Evolutionary conservation across 352 stramenopile genomes (phyloP), one percentile per base, ranked within the genome.

Genomic region (Pythium phragmiticola): DNA sequence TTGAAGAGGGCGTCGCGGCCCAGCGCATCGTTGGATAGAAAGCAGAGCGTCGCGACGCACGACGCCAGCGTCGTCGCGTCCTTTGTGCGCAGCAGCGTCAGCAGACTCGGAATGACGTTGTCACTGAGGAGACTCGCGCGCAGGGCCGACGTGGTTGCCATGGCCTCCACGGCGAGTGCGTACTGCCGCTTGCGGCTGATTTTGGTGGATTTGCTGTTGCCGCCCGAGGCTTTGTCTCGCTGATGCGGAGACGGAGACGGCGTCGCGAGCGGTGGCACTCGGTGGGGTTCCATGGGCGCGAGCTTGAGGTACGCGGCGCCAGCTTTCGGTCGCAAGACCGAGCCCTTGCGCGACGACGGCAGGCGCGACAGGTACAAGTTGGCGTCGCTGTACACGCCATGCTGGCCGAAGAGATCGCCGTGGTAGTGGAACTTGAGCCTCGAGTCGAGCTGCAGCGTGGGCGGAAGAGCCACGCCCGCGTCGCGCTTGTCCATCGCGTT

Each of bases 341-440:
- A 65, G 0, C 52, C 45, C 46, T 87, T 88, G 17, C 75, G 70
- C 42, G 78, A 83, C 3, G 75, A 73, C 8, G 81, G 76, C 11
- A 92, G 50, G 3, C 83, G 76, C 17, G 83, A 92, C 70, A 92
- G 85, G 67, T 92, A 92, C 19, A 92, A 55, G 28, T 72, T 74
- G 0, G 77, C 81, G 14, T 92, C 81, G 0, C 68, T 78, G 65
- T 92, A 92, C n/a, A 76, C 56, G 3, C 81, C 83, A 45, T 78
- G 83, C 60, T 92, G 83, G n/a, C 76, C 71, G 56, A 92, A 92
- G 11, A 88, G 66, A 48, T 92, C 83, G 41, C 83, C 83, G 57
- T 72, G 73, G 55, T 90, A 92, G 49, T 85, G 76, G 63, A 90
- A 92, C 13, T 79, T 80, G 62, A 75, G 73, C 12, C 74, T 65